Percentiles rank a stretch among this genome's conserved stretches.
Evolutionary conservation across 139 green algal genomes (phyloP).

Genomic region (Nannochloris sp.): DNA sequence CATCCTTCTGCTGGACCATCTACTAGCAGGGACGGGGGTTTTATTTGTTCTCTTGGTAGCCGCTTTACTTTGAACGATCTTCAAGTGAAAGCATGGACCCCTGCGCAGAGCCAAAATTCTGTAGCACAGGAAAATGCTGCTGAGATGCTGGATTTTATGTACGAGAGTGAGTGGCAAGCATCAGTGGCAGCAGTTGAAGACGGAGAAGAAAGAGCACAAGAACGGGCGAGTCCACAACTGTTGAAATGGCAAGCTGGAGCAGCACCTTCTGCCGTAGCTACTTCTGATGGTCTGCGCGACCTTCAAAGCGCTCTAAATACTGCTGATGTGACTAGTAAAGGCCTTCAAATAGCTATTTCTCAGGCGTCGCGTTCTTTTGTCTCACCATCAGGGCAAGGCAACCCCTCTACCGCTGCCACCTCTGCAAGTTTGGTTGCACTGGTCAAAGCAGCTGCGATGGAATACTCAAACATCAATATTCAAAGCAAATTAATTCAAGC

Average conservation of each 20-base stretch:
- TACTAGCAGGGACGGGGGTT: neutral
- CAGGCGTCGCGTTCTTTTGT: neutral
- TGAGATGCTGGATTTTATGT: neutral
- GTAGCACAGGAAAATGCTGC: no score
- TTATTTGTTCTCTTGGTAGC: neutral
- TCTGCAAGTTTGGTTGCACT: neutral
- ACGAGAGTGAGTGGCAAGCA: neutral
- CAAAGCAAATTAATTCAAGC: conserved; percentile 1
- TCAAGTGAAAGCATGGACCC: neutral
- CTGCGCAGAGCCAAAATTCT: neutral
- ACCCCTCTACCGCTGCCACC: neutral
- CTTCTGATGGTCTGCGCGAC: conserved; percentile 12
- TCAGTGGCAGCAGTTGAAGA: no score
- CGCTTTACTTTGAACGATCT: neutral
- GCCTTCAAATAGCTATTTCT: neutral
- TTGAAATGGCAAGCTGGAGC: no score
- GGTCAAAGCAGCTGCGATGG: conserved; percentile 9
- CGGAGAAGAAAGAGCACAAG: no score
- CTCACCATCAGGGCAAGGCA: neutral
- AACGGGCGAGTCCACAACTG: no score
- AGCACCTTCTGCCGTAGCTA: conserved; percentile 11
- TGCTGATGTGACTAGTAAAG: conserved; percentile 8
- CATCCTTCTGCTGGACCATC: neutral
- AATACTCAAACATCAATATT: neutral
- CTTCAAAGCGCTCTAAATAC: neutral